A percentile compares a stretch with the other conserved stretches of the same genome.
Conservation (phyloP, 2,329 filamentous ascomycete species). For the Verticillium isaacii region DNA sequence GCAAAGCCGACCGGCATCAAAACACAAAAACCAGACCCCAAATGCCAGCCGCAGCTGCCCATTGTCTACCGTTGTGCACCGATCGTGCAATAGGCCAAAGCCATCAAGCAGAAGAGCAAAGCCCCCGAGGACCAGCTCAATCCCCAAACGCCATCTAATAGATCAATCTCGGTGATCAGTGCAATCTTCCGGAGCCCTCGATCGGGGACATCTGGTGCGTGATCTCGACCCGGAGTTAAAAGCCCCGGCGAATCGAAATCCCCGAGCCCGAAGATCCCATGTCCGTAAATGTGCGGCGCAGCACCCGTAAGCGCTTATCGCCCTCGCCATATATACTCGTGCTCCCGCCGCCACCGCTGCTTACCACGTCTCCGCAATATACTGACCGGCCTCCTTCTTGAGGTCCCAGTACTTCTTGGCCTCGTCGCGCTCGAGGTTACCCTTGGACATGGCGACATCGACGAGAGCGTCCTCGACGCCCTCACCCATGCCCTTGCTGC, state of each 20-base stretch:
- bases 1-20: background rate
- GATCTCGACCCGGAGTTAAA: background rate
- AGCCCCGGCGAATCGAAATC: background rate
- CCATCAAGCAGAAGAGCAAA: background rate
- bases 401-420: conserved; percentile 83
- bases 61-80: background rate
- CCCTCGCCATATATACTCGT: background rate
- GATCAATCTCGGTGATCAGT: background rate
- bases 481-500: conserved; percentile 94
- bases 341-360: background rate
- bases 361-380: conserved; percentile 80
- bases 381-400: conserved; percentile 91
- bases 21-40: background rate
- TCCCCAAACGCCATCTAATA: background rate
- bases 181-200: background rate
- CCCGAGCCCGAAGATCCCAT: conserved; percentile 4
- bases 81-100: background rate
- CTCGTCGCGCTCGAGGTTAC: conserved; percentile 76
- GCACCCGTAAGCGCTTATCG: background rate
- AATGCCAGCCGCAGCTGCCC: background rate
- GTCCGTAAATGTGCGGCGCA: background rate
- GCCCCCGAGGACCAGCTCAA: background rate
- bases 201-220: background rate
- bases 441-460: conserved; percentile 89
- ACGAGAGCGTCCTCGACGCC: conserved; percentile 85